Conservation (phyloP, 805 yeast genomes). For the Lipomyces kockii region DNA sequence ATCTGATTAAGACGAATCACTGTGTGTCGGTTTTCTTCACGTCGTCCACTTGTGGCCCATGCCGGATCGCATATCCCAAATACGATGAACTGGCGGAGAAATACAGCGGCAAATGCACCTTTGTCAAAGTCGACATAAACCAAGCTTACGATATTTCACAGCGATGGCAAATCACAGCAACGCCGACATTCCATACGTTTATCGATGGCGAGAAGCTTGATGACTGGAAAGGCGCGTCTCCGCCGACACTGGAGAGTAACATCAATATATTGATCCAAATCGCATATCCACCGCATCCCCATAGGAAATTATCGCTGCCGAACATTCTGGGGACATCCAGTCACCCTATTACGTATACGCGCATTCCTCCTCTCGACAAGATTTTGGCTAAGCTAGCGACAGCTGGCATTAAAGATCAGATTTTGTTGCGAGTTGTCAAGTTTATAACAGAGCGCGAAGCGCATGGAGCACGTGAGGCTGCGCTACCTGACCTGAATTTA, state of each 20-base stretch:
- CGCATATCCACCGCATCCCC: conserved; percentile 38
- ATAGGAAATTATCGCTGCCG: conserved; percentile 27
- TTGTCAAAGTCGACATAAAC: conserved; percentile 38
- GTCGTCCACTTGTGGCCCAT: conserved; percentile 39
- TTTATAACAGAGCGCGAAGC: conserved; percentile 28
- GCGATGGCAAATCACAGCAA: conserved; percentile 36
- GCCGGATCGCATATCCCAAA: conserved; percentile 37
- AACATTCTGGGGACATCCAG: conserved; percentile 23
- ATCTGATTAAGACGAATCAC: conserved; percentile 17
- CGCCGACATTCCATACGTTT: conserved; percentile 39
- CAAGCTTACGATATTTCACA: conserved; percentile 30
- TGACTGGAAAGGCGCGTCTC: conserved; percentile 40
- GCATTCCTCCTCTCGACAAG: conserved; percentile 39
- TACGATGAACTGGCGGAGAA: conserved; percentile 36
- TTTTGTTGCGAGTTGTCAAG: conserved; percentile 18
- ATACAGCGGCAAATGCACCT: conserved; percentile 24
- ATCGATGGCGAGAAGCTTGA: conserved; percentile 35
- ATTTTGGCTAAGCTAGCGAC: conserved; percentile 12
- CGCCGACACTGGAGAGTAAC: conserved; percentile 34
- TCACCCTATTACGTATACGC: conserved; percentile 25
- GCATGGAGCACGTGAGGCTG: conserved; percentile 27
- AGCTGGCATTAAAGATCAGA: conserved; percentile 14
- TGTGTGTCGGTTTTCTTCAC: conserved; percentile 38
- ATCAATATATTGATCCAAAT: conserved; percentile 27
- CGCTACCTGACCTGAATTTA: conserved; percentile 28